Base-by-base conservation (phyloP, 306 rosid species). In the Vigna hirtella region DNA sequence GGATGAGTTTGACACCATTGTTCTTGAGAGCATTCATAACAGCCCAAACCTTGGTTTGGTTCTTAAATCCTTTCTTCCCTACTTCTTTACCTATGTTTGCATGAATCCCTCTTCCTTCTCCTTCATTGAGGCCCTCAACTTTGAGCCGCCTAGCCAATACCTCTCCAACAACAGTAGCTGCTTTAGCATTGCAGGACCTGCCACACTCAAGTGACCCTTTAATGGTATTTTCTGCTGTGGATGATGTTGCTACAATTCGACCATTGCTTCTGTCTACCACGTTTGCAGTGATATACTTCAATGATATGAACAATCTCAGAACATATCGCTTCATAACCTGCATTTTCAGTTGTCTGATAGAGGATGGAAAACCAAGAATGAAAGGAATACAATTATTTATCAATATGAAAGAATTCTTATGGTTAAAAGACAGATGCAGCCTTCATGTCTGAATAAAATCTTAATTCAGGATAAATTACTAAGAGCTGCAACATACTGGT, bases 271-370 rank as follows among this genome's bases (percentile, higher is more conserved):
- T 82, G 69, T 93, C 99, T 22, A 96, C 85, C 28, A 96, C 92
- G 6, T 93, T 96, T 47, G 98, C 96, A 7, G 97, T 93, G 13
- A 93, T 85, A 89, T 93, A 93, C 87, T 96, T 96, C 12, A 93
- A 15, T 43, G 98, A 96, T 63, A 91, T 82, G 92, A 96, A 96
- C 80, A 96, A 49, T 76, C 98, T 89, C 77, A 93, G 81, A 76
- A 96, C 97, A 73, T 91, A 93, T 14, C 87, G 90, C 89, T 93
- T 96, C 72, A 75, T 58, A 53, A 90, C 84, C 3, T 88, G 84
- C 98, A 94, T 94, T 69, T 83, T 79, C 69, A 63, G 69, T 38
- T 55, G 65, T 65, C 86, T 85, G n/a, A 70, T 34, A 20, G 56
- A 47, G 45, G 53, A 43, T 51, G 2, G 40, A 59, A 68, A 76